Base-by-base conservation (phyloP, 148 eudicot genomes). In the Persicaria maculosa region DNA sequence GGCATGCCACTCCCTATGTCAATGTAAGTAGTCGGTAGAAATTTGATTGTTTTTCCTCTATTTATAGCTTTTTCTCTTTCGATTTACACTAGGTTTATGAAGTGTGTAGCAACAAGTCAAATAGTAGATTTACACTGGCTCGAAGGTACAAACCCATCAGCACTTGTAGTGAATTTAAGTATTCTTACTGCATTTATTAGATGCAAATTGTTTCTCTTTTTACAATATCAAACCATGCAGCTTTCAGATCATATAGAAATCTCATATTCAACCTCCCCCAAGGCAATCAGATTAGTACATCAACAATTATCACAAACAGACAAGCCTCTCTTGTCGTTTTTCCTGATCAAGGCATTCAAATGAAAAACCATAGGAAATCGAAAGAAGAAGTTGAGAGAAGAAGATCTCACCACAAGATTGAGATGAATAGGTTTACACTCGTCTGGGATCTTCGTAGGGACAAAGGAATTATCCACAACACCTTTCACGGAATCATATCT, bases 401-500 rank as follows among this genome's bases (percentile, higher is more conserved):
- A 12, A 8, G 4, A 61, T 43, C 83, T 85, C 92, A 95, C 98
- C 98, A 95, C 88, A 74, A 95, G 92, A 83, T 95, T 95, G 25
- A 95, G 83, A 83, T 95, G 98, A 78, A 95, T 86, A 11, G 98
- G 92, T 14, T 80, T 83, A 79, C 98, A 95, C 50, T 78, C 85
- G 82, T 87, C 87, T n/a, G 93, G 89, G 74, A 90, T 85, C 14
- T 40, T 74, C 52, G 91, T 80, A 48, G 93, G 86, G 36, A 77
- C 84, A 77, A 80, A 87, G 0, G 85, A 80, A 84, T 81, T 76
- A 57, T 82, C 84, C 47, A 79, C 80, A 22, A 90, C 75, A 67
- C 85, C 87, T 79, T 83, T 92, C 54, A 78, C 89, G 43, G 77
- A 88, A n/a, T 73, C 87, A 59, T 92, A 95, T 47, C 98, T 95